A percentile compares a stretch with the other conserved stretches of the same genome.
Evolutionary conservation across 768 basidiomycete genomes (phyloP).

Genomic region (Podaxis carcinomalis): DNA sequence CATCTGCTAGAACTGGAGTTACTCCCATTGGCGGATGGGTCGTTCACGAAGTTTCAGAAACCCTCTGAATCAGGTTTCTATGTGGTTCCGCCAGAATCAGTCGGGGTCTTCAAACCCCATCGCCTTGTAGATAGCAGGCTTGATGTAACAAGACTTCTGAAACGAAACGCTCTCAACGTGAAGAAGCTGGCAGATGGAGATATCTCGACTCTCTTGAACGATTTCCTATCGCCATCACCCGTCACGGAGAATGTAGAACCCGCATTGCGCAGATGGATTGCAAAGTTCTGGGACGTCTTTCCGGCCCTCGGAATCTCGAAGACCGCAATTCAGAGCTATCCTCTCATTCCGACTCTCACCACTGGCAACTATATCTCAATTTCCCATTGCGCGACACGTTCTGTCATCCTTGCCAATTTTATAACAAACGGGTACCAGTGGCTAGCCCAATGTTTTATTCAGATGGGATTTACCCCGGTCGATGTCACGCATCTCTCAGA

Average conservation of each 20-base stretch:
- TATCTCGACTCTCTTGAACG: conserved; percentile 4
- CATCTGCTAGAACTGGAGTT: conserved; percentile 27
- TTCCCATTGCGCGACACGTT: conserved; percentile 20
- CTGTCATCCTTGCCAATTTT: conserved; percentile 19
- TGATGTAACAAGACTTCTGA: neutral
- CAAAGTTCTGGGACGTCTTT: conserved; percentile 27
- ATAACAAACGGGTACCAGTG: neutral
- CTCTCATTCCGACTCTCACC: conserved; percentile 28
- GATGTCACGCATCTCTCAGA: conserved; percentile 14
- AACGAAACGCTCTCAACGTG: neutral
- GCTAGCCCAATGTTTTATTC: conserved; percentile 27
- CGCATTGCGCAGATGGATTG: conserved; percentile 20
- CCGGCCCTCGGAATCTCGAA: conserved; percentile 9
- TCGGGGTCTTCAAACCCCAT: conserved; percentile 19
- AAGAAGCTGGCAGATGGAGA: neutral
- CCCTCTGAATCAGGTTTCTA: conserved; percentile 19
- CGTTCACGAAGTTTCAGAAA: conserved; percentile 22
- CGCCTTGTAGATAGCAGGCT: neutral
- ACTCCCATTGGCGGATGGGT: conserved; percentile 32
- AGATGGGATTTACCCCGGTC: conserved; percentile 11
- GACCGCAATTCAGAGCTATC: conserved; percentile 21
- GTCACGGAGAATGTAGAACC: neutral
- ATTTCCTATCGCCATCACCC: neutral
- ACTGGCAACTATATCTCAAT: conserved; percentile 27
- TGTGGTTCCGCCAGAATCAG: conserved; percentile 18